Conservation (phyloP, 192 early-diverging fungal genomes). For the Physocladia obscura region DNA sequence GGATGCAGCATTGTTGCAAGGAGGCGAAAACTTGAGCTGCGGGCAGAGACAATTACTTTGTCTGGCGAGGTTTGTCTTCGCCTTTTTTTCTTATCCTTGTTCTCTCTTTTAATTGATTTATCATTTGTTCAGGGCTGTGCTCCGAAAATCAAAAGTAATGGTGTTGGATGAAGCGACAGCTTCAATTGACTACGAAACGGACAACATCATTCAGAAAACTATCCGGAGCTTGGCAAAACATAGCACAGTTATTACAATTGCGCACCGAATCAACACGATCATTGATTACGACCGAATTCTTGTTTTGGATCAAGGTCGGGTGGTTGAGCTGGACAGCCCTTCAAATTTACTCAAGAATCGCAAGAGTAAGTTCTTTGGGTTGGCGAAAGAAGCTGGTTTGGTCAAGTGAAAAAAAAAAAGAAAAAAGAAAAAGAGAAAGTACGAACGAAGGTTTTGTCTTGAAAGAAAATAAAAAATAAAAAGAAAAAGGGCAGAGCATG, state of each 20-base stretch:
- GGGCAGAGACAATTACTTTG: constrained; percentile 85
- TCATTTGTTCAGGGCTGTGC: constrained; percentile 49
- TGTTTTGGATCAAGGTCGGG: constrained; percentile 56
- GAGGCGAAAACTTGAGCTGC: constrained; percentile 65
- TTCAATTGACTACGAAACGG: constrained; percentile 59
- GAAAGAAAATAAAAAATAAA: no score
- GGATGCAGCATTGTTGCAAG: constrained; percentile 57
- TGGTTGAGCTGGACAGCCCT: constrained; percentile 62
- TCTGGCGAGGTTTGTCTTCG: constrained; percentile 55
- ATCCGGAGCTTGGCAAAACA: constrained; percentile 50
- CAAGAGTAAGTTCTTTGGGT: constrained; percentile 58
- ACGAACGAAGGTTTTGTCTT: no score
- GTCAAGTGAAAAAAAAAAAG: background rate
- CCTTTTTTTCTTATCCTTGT: constrained; percentile 4
- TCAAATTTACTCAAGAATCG: constrained; percentile 49
- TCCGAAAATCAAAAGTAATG: constrained; percentile 72
- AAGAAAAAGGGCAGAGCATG: no score
- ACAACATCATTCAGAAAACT: constrained; percentile 71
- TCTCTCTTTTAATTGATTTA: constrained; percentile 25
- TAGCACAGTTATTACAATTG: constrained; percentile 51
- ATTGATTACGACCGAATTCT: constrained; percentile 63
- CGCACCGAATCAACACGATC: constrained; percentile 78
- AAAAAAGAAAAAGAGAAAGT: no score
- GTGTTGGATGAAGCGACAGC: constrained; percentile 89
- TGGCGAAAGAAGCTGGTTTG: constrained; percentile 61